Percentiles rank a stretch among this genome's conserved stretches.
Evolutionary conservation across 495 filamentous ascomycete species (phyloP).

Genomic region (Penicillium lagena): DNA sequence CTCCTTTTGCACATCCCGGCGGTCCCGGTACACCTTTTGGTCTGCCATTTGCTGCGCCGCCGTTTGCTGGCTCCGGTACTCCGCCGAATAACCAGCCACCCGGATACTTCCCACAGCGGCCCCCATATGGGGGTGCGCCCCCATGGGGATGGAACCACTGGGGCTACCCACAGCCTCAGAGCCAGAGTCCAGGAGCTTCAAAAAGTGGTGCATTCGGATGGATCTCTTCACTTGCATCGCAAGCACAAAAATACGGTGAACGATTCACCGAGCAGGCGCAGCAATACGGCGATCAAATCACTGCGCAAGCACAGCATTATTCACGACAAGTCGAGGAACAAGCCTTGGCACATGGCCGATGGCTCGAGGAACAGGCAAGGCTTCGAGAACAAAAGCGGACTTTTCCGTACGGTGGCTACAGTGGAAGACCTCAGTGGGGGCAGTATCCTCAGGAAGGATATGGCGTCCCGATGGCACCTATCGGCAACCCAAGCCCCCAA

Average conservation of each 20-base stretch:
- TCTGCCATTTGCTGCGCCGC: constrained; percentile 6
- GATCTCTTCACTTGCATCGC: constrained; percentile 29
- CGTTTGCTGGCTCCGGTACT: constrained; percentile 6
- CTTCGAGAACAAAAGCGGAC: constrained; percentile 19
- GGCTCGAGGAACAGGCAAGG: constrained; percentile 36
- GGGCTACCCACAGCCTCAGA: constrained; percentile 20
- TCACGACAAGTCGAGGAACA: constrained; percentile 37
- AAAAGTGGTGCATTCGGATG: constrained; percentile 30
- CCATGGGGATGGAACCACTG: constrained; percentile 29
- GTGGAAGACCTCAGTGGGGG: constrained; percentile 4
- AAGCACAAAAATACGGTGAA: constrained; percentile 41
- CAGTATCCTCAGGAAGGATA: not conserved
- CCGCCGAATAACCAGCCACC: constrained; percentile 20
- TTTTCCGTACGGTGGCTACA: not conserved
- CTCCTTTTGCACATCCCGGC: constrained; percentile 10
- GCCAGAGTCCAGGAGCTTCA: constrained; percentile 10
- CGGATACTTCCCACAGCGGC: constrained; percentile 16
- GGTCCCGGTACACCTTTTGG: constrained; percentile 13
- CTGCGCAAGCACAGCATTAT: constrained; percentile 34
- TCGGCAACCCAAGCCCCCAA: not conserved
- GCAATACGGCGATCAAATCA: constrained; percentile 37
- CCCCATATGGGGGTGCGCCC: constrained; percentile 12
- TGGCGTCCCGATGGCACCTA: not conserved
- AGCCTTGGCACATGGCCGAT: constrained; percentile 33
- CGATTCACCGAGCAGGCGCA: constrained; percentile 35